Base-by-base conservation (phyloP, 306 rosid genomes). In the Cajanus cajan region DNA sequence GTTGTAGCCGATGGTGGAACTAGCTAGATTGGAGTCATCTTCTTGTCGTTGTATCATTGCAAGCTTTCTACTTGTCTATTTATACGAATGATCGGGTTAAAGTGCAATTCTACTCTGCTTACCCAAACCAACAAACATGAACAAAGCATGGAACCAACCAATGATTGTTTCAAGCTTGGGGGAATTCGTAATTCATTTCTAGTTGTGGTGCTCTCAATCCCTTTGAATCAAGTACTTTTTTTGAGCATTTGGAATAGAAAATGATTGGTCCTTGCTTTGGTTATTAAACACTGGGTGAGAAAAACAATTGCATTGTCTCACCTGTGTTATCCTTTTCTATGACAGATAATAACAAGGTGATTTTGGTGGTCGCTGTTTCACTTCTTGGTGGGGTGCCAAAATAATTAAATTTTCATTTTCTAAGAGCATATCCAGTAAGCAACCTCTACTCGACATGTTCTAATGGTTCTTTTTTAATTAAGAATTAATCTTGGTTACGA, bases 181-280 rank as follows among this genome's bases (percentile, higher is more conserved):
- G 34, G 64, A 68, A 37, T 45, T 36, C n/a, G 8, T 22, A 25
- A 39, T 39, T 37, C 65, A 74, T 41, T 71, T 36, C 50, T 4
- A n/a, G 33, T 59, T 75, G 14, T 24, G 12, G 4, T 43, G 76
- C 65, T 63, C n/a, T 36, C 69, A 15, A 16, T 36, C 8, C 47
- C 1, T 36, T 34, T 15, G 74, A 59, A 50, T 40, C 43, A 41
- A 8, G 5, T 68, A 31, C 78, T 47, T 63, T 37, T 58, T 48
- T 37, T 39, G 0, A 75, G 47, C 75, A 79, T 67, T 36, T 28
- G 37, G 37, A n/a, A 21, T 67, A 22, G 13, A 76, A 57, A 28
- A 73, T 80, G 31, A 85, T 82, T 76, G 55, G 33, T 24, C 44
- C 33, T 79, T 85, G 74, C 80, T 63, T 71, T 68, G 62, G 19